Evolutionary conservation across 768 basidiomycete species (phyloP).

Genomic region (Hypholoma sublateritium): DNA sequence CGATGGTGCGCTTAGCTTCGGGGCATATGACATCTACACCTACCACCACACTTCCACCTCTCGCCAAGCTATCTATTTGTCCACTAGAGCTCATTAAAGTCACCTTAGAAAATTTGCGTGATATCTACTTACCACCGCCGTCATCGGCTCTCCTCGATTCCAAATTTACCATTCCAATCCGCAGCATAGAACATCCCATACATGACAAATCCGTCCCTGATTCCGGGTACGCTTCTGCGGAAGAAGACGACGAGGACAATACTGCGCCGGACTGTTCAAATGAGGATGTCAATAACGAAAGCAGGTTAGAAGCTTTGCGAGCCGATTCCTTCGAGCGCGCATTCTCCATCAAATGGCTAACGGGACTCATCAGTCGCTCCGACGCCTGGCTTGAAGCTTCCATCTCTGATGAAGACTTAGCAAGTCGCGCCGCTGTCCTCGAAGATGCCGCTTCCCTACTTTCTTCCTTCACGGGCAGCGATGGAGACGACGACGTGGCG

Average conservation of each 20-base stretch:
- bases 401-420: constrained; percentile 33
- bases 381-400: constrained; percentile 45
- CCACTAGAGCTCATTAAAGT: constrained; percentile 35
- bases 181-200: constrained; percentile 26
- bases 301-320: constrained; percentile 46
- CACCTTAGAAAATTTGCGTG: constrained; percentile 43
- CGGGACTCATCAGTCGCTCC: constrained; percentile 62
- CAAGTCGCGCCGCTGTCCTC: constrained; percentile 41
- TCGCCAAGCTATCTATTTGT: constrained; percentile 38
- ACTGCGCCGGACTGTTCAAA: constrained; percentile 9
- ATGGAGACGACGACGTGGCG: constrained; percentile 40
- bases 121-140: constrained; percentile 51
- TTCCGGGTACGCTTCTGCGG: constrained; percentile 79
- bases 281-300: constrained; percentile 22
- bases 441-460: constrained; percentile 64
- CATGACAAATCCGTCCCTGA: constrained; percentile 54
- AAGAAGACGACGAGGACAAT: constrained; percentile 48
- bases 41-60: constrained; percentile 55
- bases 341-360: constrained; percentile 74
- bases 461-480: constrained; percentile 44
- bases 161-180: constrained; percentile 27
- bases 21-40: constrained; percentile 33
- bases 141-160: constrained; percentile 22
- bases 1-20: constrained; percentile 6
- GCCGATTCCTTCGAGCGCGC: constrained; percentile 66